Evolutionary conservation across 2,329 filamentous ascomycete species (phyloP), one percentile per base, ranked within the genome.

Genomic region (Byssochlamys sp.): DNA sequence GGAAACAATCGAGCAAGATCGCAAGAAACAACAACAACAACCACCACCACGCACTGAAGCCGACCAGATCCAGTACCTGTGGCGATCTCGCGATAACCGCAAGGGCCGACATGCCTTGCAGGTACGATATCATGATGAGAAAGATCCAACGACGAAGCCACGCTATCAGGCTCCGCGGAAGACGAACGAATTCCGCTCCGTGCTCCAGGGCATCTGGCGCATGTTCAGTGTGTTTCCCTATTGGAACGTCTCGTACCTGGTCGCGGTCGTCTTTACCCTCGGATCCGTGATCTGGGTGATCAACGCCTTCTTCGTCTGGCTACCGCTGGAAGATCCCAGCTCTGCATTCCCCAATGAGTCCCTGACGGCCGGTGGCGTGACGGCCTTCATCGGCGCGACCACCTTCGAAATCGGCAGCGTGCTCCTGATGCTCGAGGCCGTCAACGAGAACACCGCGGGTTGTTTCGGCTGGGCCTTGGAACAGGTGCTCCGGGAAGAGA

Each of bases 401-500:
- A 72, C 88, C 5, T 88, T 89, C 66, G 84, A 86, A 62, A 56
- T 85, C 3, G 85, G 85, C 0, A 84, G 82, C 35, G 65, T 88
- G 1, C 69, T 88, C 1, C 74, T 88, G 27, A 76, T 88, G 69
- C 72, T 87, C 1, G 86, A 89, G 68, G 85, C 85, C 2, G 76
- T 87, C n/a, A 89, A 89, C 66, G 83, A 84, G 64, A 83, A 87
- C 63, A 75, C 80, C 11, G 73, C 79, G 0, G 83, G 81, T 11
- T 89, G 85, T 67, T 88, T 88, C 66, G 85, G 86, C 2, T 89
- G 84, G 84, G 85, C 85, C 0, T 63, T 88, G 1, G 81, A 86
- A 61, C 75, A 76, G 25, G 76, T 75, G 0, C 48, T 81, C 1
- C 73, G 73, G 48, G 67, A 68, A 53, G 58, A 63, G 9, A 60